Evolutionary conservation across 2,329 filamentous ascomycete species (phyloP).

Genomic region (Scopulariopsis brevicaulis): DNA sequence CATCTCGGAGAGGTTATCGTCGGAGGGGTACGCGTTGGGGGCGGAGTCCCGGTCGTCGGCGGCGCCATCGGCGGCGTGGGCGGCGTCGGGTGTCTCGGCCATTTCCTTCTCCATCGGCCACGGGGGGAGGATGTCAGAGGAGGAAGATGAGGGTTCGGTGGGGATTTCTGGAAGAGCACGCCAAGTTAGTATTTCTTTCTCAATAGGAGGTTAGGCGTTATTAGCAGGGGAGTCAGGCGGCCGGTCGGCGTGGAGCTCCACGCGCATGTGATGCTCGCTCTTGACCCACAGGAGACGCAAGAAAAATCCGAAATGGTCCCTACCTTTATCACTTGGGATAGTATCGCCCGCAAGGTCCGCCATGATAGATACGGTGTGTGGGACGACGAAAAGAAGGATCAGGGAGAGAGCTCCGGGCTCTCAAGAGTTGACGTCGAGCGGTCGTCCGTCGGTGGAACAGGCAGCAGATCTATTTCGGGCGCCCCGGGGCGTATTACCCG

Average conservation of each 20-base stretch:
- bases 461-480: neutral
- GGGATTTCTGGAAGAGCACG: neutral
- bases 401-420: neutral
- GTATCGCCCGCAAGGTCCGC: neutral
- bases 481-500: neutral
- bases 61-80: neutral
- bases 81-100: neutral
- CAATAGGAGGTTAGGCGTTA: neutral
- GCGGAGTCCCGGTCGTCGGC: neutral
- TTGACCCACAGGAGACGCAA: neutral
- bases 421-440: neutral
- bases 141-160: neutral
- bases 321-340: neutral
- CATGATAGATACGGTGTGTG: neutral
- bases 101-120: neutral
- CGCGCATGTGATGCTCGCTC: neutral
- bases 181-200: neutral
- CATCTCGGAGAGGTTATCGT: neutral
- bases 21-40: neutral
- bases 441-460: neutral
- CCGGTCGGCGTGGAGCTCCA: neutral
- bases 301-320: neutral
- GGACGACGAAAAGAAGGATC: neutral
- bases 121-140: neutral
- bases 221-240: neutral